phyloP scores from a whole-genome alignment of 2,329 filamentous ascomycete species.

The Blumeria graminis region DNA sequence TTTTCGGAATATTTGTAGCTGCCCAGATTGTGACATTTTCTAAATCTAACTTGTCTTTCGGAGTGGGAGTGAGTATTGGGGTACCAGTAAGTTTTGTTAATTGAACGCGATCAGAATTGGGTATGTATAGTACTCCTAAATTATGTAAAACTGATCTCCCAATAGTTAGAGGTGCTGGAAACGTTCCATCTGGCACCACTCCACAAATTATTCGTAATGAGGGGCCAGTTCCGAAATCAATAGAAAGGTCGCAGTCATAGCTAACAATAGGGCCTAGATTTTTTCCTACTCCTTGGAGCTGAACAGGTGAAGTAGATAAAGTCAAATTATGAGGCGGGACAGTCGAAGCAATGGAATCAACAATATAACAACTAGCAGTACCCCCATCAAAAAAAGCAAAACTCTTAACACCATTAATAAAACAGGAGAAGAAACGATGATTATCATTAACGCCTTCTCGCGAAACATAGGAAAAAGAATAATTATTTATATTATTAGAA shows the following conservation, averaged over 20 bases:
- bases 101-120: neutral
- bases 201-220: neutral
- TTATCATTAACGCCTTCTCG: neutral
- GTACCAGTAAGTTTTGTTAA: neutral
- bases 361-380: neutral
- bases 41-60: neutral
- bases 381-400: neutral
- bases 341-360: neutral
- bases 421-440: neutral
- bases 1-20: neutral
- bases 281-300: neutral
- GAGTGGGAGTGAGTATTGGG: neutral
- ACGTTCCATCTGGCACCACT: constrained; percentile 1
- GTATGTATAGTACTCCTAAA: constrained; percentile 1
- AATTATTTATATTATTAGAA: neutral
- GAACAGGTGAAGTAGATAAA: neutral
- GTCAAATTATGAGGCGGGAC: neutral
- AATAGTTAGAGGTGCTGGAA: constrained; percentile 1
- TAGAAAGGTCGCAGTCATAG: neutral
- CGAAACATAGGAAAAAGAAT: neutral
- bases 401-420: neutral
- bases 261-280: neutral
- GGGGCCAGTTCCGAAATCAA: neutral
- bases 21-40: neutral
- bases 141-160: neutral